Base-by-base conservation (phyloP, 1,284 basidiomycete species). In the Thecaphora thlaspeos region DNA sequence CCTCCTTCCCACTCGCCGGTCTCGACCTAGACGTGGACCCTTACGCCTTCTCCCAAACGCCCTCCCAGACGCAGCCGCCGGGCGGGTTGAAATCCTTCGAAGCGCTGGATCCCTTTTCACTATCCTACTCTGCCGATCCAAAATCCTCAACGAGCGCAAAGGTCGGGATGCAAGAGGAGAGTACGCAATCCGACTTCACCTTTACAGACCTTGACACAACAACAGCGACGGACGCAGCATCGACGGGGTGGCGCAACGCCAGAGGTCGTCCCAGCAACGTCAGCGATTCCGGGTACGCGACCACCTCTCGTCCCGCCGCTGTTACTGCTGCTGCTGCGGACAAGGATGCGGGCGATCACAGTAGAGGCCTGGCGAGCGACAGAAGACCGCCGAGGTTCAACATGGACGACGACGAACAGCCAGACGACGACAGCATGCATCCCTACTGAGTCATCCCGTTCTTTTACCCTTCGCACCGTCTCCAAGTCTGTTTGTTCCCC, bases 251-350 rank as follows among this genome's bases (percentile, higher is more conserved):
- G 5, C 45, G 26, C 36, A 18, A 30, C 22, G 21, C 40, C 22
- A 30, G 32, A 24, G 42, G 21, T 4, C 42, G 21, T 2, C 44
- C 59, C 2, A 39, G 54, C 3, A 52, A 58, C 47, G 43, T 58
- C 34, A 58, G 55, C 4, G 61, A 63, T 42, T 63, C 61, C 23
- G 55, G 55, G 2, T 55, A 58, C 38, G 38, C 58, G 14, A 58
- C 61, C 1, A 52, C 41, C 10, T 46, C 43, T 3, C 38, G 38
- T 8, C 30, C 32, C 9, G 28, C 15, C n/a, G 18, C 46, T 5
- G 18, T 28, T 45, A 40, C 41, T 10, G 12, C 47, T n/a, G 38
- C 23, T 21, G 38, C 18, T 22, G 41, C 38, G 7, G 26, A 28
- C 26, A 28, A 28, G 26, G 26, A 28, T 28, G 26, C 26, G 11